Evolutionary conservation across 306 rosid genomes (phyloP), one percentile per base, ranked within the genome.

Genomic region (Astragalus membranaceus): DNA sequence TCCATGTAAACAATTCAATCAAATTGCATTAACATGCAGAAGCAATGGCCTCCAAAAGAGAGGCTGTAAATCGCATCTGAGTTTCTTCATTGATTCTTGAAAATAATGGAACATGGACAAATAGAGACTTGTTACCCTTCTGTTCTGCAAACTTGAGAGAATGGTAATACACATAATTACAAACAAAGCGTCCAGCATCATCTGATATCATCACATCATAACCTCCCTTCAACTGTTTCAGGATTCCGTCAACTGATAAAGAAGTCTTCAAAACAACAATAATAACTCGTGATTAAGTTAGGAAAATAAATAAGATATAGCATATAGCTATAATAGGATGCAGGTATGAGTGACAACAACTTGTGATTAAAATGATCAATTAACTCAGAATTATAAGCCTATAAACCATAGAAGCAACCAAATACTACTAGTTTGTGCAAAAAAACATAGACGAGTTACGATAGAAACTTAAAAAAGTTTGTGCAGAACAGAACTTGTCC

Each of bases 181-280:
- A 92, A 66, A 92, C 96, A 35, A 86, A 92, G 5, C 96, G 86
- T 10, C 98, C 98, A 0, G 96, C 96, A 23, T 92, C 96, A 15
- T 85, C 78, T 48, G 96, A 92, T 69, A 81, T 26, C n/a, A 37
- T 73, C 77, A 67, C 93, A 30, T 84, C 85, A 57, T 72, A 85
- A 74, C 59, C 88, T 61, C 72, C 82, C 65, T 83, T 86, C 85
- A 88, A 73, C 52, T 42, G 64, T 79, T 86, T 83, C 41, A 57
- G 39, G 70, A 92, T 88, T 26, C 71, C 85, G 80, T 73, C 83
- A 5, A 63, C 69, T 0, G 88, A 69, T 69, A 88, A 69, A 17
- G 66, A 71, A 30, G 93, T 88, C 98, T 89, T 58, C 74, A 82
- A 61, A 83, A 81, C 56, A 66, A 72, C 78, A 44, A 64, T 10